Conservation (phyloP, 1,139 yeast species). For the Debaryomycetaceae sp. region DNA sequence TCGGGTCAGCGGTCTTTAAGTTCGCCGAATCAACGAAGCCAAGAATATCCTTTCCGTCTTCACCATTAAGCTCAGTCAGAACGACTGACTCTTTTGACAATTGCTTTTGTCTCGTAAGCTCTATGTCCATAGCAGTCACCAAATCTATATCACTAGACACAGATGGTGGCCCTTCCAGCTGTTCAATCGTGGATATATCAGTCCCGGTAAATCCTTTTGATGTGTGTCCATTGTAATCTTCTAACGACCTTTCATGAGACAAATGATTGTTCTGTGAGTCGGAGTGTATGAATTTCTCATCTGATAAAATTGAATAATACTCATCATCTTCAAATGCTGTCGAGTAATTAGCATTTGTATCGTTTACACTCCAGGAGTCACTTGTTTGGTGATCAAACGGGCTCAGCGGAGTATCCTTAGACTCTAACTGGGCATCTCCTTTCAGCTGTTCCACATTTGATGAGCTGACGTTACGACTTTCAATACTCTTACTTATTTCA, state of each 20-base stretch:
- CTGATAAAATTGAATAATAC: background rate
- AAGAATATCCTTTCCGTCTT: background rate
- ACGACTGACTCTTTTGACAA: background rate
- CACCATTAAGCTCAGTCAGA: background rate
- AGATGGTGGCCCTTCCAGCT: background rate
- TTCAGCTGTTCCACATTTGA: no score
- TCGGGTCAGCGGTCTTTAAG: background rate
- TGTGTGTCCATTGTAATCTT: background rate
- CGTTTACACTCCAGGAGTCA: background rate
- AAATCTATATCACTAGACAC: background rate
- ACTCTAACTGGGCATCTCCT: no score
- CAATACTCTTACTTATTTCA: no score
- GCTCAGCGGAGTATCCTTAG: background rate
- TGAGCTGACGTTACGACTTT: no score
- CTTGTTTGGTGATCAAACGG: background rate
- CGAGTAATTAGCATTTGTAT: background rate
- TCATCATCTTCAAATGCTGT: conserved; percentile 1
- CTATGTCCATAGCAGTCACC: background rate
- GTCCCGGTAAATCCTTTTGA: no score
- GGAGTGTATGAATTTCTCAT: background rate
- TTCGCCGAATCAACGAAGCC: background rate
- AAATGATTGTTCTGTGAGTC: background rate
- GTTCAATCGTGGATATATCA: no score
- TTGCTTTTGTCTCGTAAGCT: background rate
- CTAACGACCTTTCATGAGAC: background rate